These are phyloP conservation scores for Orbilia javanica DNA, from an alignment of 2,329 filamentous ascomycete genomes.

Conservation along the genomic window DNA sequence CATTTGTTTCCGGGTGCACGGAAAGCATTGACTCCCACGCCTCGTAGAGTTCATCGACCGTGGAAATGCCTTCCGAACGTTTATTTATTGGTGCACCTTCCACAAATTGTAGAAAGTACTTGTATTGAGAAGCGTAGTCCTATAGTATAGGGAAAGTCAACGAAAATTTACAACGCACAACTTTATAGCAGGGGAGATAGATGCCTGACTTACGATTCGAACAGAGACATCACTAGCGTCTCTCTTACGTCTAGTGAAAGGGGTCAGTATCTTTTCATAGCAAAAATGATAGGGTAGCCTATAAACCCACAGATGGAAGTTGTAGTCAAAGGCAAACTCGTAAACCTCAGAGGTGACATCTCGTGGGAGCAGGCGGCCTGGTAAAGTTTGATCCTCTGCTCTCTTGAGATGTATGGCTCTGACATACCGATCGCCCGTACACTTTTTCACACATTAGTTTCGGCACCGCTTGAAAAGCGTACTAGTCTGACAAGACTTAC, in stretches of 20 bases:
- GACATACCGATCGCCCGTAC: conserved; percentile 40
- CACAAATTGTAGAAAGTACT: conserved; percentile 32
- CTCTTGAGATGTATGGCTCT: conserved; percentile 45
- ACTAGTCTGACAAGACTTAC: conserved; percentile 30
- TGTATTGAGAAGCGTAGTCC: conserved; percentile 46
- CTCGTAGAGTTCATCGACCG: conserved; percentile 37
- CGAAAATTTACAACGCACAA: neutral
- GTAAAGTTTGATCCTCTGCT: conserved; percentile 38
- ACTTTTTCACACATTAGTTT: conserved; percentile 39
- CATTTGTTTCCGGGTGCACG: conserved; percentile 34
- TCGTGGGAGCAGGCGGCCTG: conserved; percentile 29
- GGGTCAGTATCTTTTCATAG: neutral
- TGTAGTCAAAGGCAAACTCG: conserved; percentile 47
- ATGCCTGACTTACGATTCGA: conserved; percentile 40
- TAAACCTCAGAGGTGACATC: conserved; percentile 45
- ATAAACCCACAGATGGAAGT: conserved; percentile 38
- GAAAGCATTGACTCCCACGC: conserved; percentile 43
- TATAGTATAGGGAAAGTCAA: conserved; percentile 29
- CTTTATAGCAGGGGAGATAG: conserved; percentile 5
- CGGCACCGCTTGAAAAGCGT: neutral
- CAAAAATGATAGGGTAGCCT: conserved; percentile 4
- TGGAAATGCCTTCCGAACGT: conserved; percentile 31
- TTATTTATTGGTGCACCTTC: conserved; percentile 23
- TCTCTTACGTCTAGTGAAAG: conserved; percentile 43
- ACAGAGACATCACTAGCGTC: conserved; percentile 41